phyloP scores from a whole-genome alignment of 164 flowering plant species.

The Umbellularia californica region DNA sequence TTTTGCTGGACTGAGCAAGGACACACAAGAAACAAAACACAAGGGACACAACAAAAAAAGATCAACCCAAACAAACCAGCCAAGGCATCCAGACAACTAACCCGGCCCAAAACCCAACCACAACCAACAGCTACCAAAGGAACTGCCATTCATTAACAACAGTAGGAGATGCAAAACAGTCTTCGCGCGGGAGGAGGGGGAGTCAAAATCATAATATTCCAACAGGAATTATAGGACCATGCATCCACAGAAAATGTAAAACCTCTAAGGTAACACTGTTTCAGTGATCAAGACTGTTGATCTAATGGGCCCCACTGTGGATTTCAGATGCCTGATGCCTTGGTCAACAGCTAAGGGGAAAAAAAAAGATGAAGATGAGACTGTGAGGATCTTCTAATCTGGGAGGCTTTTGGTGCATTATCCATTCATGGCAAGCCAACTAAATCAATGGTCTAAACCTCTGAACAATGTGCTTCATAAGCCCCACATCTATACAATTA shows the following conservation, averaged over 20 bases:
- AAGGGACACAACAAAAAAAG: too few species aligned
- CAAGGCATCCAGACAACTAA: too few species aligned
- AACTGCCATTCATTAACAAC: too few species aligned
- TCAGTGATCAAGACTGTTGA: background rate
- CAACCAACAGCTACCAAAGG: too few species aligned
- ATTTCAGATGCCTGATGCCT: background rate
- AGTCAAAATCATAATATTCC: background rate
- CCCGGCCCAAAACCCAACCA: too few species aligned
- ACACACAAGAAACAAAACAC: too few species aligned
- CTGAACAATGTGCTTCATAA: background rate
- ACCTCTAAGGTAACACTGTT: background rate
- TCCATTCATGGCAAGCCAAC: background rate
- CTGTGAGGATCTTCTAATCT: background rate
- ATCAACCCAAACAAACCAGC: too few species aligned
- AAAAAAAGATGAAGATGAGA: background rate
- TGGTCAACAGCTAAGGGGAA: background rate
- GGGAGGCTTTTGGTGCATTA: background rate
- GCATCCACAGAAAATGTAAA: background rate
- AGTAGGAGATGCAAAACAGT: too few species aligned
- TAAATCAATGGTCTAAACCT: background rate
- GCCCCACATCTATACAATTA: too few species aligned
- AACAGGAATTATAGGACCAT: background rate
- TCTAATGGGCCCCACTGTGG: background rate
- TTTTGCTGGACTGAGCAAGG: too few species aligned
- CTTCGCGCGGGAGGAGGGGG: background rate